These are phyloP conservation scores for Coniochaeta sp. DNA, from an alignment of 2,329 filamentous ascomycete species.

Conservation along the genomic window DNA sequence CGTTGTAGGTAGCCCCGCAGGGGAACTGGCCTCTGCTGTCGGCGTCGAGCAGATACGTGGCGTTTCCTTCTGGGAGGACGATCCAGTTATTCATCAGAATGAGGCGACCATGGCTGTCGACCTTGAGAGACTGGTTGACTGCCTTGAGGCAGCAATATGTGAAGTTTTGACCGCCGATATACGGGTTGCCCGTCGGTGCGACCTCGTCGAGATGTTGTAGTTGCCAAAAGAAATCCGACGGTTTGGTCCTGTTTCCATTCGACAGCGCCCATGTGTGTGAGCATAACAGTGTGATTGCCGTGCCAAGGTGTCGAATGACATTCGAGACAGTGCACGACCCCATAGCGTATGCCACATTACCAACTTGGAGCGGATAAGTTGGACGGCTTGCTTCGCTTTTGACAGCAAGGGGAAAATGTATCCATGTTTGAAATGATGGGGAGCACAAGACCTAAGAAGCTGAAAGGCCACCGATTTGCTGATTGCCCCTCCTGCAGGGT, in stretches of 20 bases:
- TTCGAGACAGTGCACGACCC: neutral
- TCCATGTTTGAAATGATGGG: too few relatives aligned
- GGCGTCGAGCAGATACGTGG: constrained; percentile 5
- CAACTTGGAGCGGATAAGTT: neutral
- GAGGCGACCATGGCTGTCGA: constrained; percentile 5
- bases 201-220: constrained; percentile 9
- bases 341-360: neutral
- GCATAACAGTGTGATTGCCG: neutral
- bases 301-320: neutral
- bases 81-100: constrained; percentile 6
- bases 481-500: neutral
- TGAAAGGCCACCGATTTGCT: neutral
- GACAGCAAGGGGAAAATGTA: neutral
- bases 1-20: constrained; percentile 14
- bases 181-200: neutral
- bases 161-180: constrained; percentile 15
- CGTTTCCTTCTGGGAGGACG: constrained; percentile 4
- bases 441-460: neutral
- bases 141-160: constrained; percentile 18
- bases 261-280: neutral
- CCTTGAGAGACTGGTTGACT: constrained; percentile 10
- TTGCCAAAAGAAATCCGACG: constrained; percentile 2
- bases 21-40: constrained; percentile 12
- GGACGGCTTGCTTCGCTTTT: neutral
- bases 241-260: constrained; percentile 2